Conservation (phyloP, 2,329 filamentous ascomycete species). For the Calonectria pseudoturangicola region DNA sequence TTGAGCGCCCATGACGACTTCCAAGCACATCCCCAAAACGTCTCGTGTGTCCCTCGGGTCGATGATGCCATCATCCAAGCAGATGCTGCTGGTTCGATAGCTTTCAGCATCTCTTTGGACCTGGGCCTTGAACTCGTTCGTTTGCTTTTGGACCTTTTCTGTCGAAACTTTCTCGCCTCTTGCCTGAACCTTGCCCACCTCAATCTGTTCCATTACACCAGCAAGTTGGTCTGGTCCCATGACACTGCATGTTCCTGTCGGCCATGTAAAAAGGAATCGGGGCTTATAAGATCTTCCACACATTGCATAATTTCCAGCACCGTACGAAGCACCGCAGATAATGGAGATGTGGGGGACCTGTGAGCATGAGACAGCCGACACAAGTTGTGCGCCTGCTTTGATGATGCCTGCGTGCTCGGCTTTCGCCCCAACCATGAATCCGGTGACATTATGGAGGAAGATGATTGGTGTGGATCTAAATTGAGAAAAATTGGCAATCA, state of each 20-base stretch:
- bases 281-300: conserved; percentile 64
- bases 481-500: neutral
- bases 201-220: conserved; percentile 49
- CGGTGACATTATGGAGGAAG: conserved; percentile 68
- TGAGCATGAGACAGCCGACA: conserved; percentile 65
- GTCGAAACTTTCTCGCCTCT: conserved; percentile 1
- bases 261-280: conserved; percentile 60
- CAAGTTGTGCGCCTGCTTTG: conserved; percentile 65
- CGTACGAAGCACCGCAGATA: conserved; percentile 66
- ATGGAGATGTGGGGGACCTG: conserved; percentile 66
- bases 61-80: conserved; percentile 58
- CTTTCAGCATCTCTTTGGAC: conserved; percentile 49
- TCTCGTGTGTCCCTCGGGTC: conserved; percentile 50
- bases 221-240: conserved; percentile 53
- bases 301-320: conserved; percentile 68
- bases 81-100: conserved; percentile 48
- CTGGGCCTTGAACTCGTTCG: conserved; percentile 42
- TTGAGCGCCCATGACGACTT: conserved; percentile 53
- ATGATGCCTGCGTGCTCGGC: conserved; percentile 66
- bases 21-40: conserved; percentile 57
- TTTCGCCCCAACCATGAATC: conserved; percentile 68
- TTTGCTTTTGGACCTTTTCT: conserved; percentile 50
- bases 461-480: conserved; percentile 61
- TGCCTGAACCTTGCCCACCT: conserved; percentile 22
- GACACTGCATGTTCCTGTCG: conserved; percentile 48